phyloP scores from a whole-genome alignment of 129 eudicot genomes.

The Apium graveolens region DNA sequence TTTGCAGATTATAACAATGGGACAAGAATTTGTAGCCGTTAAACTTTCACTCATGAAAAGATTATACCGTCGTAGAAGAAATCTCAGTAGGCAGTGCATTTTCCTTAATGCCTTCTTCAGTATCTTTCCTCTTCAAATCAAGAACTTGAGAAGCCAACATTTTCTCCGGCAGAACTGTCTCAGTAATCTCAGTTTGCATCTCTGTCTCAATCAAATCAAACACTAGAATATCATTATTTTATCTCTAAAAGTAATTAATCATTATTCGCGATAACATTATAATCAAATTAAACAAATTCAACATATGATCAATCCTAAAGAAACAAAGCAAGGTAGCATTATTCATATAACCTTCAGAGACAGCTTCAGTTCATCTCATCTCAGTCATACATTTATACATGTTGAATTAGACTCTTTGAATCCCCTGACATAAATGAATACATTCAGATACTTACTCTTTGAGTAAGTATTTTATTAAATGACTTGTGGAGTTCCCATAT shows the following conservation, averaged over 20 bases:
- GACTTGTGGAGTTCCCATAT: background rate
- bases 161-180: background rate
- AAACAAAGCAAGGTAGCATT: no score
- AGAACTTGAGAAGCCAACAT: background rate
- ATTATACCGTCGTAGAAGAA: background rate
- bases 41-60: no score
- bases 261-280: no score
- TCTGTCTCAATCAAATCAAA: background rate
- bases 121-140: background rate
- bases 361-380: no score
- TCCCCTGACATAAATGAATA: slow-evolving; percentile 1
- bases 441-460: no score
- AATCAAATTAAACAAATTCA: background rate
- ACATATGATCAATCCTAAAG: background rate
- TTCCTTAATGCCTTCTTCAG: background rate
- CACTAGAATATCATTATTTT: background rate
- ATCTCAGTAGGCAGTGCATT: background rate
- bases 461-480: no score
- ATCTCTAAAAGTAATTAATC: no score
- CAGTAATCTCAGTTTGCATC: background rate
- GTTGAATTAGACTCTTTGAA: background rate
- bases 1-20: no score
- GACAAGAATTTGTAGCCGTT: no score
- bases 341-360: background rate
- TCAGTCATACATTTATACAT: no score